Evolutionary conservation across 176 grass and related monocot species (phyloP).

Genomic region (Oryza rufipogon): DNA sequence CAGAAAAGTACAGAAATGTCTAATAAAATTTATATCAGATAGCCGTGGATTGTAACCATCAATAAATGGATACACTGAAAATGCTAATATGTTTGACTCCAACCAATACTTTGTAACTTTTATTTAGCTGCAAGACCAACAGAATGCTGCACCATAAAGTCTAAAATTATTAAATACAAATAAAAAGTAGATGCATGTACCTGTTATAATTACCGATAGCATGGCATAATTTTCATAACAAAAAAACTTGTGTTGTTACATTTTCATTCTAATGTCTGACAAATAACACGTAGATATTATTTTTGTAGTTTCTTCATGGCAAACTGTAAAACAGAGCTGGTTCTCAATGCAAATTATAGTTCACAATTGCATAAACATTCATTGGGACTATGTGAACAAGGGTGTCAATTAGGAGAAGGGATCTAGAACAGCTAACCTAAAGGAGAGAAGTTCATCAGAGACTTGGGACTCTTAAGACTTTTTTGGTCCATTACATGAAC

Average conservation of each 20-base stretch:
- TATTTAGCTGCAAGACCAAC: constrained; percentile 1
- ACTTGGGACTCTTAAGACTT: too few relatives aligned
- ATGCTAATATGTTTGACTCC: constrained; percentile 2
- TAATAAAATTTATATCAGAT: background rate
- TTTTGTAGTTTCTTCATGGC: background rate
- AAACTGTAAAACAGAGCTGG: too few relatives aligned
- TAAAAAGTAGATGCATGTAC: background rate
- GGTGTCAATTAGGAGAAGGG: too few relatives aligned
- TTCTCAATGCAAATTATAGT: too few relatives aligned
- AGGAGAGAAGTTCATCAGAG: too few relatives aligned
- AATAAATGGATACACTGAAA: constrained; percentile 3
- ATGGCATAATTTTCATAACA: background rate
- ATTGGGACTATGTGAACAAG: too few relatives aligned
- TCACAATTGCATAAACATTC: too few relatives aligned
- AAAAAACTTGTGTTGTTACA: background rate
- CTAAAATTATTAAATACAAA: background rate
- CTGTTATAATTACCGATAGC: background rate
- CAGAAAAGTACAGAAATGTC: too few relatives aligned
- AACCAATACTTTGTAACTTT: constrained; percentile 1
- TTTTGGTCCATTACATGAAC: background rate
- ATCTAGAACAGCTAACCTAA: too few relatives aligned
- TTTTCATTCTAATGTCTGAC: background rate
- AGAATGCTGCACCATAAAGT: background rate
- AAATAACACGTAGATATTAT: background rate
- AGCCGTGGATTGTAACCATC: background rate